phyloP scores from a whole-genome alignment of 176 grass and related monocot species.

The Musa troglodytarum region DNA sequence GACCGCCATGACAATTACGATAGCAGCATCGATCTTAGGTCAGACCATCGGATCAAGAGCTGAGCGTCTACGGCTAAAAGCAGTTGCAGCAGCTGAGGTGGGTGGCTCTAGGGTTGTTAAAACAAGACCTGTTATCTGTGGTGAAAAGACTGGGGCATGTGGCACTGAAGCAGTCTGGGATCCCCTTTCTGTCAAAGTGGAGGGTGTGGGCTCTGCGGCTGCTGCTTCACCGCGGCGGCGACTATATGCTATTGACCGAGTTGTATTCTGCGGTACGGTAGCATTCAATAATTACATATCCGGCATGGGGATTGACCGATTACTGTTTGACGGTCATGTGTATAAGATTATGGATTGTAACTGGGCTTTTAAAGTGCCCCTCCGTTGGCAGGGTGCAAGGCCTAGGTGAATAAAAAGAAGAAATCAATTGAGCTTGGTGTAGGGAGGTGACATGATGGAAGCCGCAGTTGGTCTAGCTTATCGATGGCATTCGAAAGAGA shows the following conservation, averaged over 20 bases:
- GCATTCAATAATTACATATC: not conserved
- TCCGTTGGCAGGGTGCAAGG: no score
- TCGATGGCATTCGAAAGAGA: no score
- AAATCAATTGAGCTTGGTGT: no score
- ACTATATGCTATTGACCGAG: not conserved
- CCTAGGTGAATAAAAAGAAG: no score
- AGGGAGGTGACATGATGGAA: no score
- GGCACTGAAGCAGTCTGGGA: constrained; percentile 37
- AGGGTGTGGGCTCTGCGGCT: not conserved
- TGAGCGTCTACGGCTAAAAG: constrained; percentile 64
- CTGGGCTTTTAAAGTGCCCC: no score
- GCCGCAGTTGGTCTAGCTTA: no score
- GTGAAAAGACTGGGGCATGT: constrained; percentile 29
- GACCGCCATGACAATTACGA: constrained; percentile 64
- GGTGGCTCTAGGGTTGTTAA: not conserved
- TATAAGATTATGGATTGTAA: no score
- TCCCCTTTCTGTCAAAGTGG: constrained; percentile 27
- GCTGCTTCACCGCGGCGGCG: not conserved
- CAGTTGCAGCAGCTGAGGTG: constrained; percentile 15
- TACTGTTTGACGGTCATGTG: not conserved
- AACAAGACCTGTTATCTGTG: constrained; percentile 1
- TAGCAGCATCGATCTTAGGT: constrained; percentile 36
- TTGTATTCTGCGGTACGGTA: not conserved
- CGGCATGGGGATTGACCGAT: not conserved
- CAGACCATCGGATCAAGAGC: constrained; percentile 77